Percentiles rank a stretch among this genome's conserved stretches.
Evolutionary conservation across 495 filamentous ascomycete genomes (phyloP).

Genomic region (Penicillium arizonense): DNA sequence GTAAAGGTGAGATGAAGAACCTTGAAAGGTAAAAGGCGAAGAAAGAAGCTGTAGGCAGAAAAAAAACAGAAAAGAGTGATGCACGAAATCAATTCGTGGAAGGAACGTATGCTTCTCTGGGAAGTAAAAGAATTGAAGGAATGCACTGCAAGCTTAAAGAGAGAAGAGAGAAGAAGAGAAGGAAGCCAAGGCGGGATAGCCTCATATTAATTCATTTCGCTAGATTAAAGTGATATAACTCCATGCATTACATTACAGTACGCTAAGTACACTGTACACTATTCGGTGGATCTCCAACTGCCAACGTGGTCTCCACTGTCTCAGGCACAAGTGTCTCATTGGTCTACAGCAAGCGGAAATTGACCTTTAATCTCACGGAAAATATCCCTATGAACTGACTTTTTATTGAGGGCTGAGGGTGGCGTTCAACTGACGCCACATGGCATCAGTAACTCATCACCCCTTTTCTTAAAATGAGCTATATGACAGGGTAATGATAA

Average conservation of each 20-base stretch:
- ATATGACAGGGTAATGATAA: too few relatives aligned
- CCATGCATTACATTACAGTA: too few relatives aligned
- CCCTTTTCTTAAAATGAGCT: too few relatives aligned
- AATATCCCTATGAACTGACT: background rate
- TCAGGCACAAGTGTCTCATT: conserved; percentile 9
- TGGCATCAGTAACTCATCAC: too few relatives aligned
- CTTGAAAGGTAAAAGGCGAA: background rate
- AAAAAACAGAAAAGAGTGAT: conserved; percentile 16
- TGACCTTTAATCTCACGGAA: conserved; percentile 7
- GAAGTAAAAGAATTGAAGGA: conserved; percentile 21
- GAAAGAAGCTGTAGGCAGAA: conserved; percentile 6
- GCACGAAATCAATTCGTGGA: conserved; percentile 54
- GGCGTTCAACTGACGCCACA: background rate
- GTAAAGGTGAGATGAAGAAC: background rate
- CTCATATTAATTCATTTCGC: conserved; percentile 15
- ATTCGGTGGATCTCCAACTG: background rate
- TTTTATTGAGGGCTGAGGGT: background rate
- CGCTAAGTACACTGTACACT: background rate
- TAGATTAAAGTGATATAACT: background rate
- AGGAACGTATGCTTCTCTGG: conserved; percentile 37
- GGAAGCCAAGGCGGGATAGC: conserved; percentile 10
- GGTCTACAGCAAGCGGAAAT: background rate
- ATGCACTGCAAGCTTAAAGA: conserved; percentile 19
- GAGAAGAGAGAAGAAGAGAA: conserved; percentile 22
- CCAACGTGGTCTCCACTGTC: conserved; percentile 2